phyloP scores from a whole-genome alignment of 371 early-diverging fungal species.

The Choanephora cucurbitarum region DNA sequence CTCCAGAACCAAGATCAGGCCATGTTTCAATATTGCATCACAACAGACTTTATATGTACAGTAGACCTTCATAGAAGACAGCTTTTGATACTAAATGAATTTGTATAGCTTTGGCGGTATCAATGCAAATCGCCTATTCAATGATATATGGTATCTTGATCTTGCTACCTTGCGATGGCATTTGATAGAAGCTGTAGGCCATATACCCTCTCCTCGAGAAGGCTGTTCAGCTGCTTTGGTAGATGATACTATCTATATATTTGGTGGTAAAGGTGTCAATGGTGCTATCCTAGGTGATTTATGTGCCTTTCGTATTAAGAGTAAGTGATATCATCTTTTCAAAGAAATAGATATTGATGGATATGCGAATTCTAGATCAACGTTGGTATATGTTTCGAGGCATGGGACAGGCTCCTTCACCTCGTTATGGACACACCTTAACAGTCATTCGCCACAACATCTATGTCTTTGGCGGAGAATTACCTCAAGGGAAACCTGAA shows the following conservation, averaged over 20 bases:
- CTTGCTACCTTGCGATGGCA: constrained; percentile 52
- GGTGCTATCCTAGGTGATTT: constrained; percentile 60
- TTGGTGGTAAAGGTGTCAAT: constrained; percentile 63
- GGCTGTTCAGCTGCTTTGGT: constrained; percentile 61
- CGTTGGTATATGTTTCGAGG: constrained; percentile 73
- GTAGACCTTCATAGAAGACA: not conserved
- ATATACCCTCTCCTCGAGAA: constrained; percentile 62
- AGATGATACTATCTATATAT: constrained; percentile 68
- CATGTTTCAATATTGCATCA: constrained; percentile 49
- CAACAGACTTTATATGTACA: constrained; percentile 55
- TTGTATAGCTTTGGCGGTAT: constrained; percentile 64
- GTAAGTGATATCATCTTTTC: constrained; percentile 37
- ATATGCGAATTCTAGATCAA: too few relatives aligned
- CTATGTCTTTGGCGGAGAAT: constrained; percentile 62
- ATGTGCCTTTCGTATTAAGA: constrained; percentile 63
- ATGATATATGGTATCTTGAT: constrained; percentile 71
- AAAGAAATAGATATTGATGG: too few relatives aligned
- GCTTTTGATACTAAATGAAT: not conserved
- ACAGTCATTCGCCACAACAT: constrained; percentile 58
- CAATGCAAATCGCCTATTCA: constrained; percentile 59
- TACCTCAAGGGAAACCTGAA: constrained; percentile 28
- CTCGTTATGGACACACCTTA: constrained; percentile 58
- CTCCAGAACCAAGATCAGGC: constrained; percentile 52
- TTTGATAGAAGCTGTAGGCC: constrained; percentile 61
- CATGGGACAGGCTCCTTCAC: constrained; percentile 60